Evolutionary conservation across 2,329 filamentous ascomycete genomes (phyloP), one percentile per base, ranked within the genome.

Genomic region (Westerdykella ornata): DNA sequence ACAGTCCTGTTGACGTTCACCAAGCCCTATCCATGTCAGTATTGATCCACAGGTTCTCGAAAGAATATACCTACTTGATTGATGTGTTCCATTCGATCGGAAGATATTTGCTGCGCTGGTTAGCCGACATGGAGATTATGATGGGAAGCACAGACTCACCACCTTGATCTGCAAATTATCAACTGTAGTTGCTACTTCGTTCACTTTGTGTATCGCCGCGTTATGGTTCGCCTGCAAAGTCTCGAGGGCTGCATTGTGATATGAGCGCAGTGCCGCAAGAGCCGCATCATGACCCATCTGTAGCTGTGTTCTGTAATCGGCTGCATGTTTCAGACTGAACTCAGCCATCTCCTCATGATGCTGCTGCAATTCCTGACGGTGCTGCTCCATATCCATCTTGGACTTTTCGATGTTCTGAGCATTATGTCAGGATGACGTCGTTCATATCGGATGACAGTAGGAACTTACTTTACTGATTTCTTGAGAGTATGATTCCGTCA

Each of bases 131-230:
- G 30, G 14, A 8, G n/a, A 14, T 3, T 13, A 7, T 8, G 13
- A n/a, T 4, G 13, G 30, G 16, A 17, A 33, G 30, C 12, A 33
- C n/a, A 9, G 16, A 33, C 30, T 33, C 13, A 33, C 30, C 30
- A 33, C 30, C 14, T 33, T 33, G 9, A 15, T n/a, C 16, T 33
- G 30, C 3, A 33, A n/a, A 5, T 33, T n/a, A 3, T 15, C 30
- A 14, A 33, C 30, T 17, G 30, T 33, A n/a, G n/a, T 14, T 33
- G 30, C 30, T 5, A 33, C 30, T 15, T 33, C n/a, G 16, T 33
- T 14, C 30, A 33, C 30, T 17, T 33, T 33, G 13, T 14, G 16
- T 3, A 33, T 33, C n/a, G 56, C 53, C 13, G 19, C 26, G 14
- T 43, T 39, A 18, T 22, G 33, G 16, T 35, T 40, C 2, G 18